Evolutionary conservation across 371 early-diverging fungal species (phyloP), one percentile per base, ranked within the genome.

Genomic region (Apophysomyces variabilis): DNA sequence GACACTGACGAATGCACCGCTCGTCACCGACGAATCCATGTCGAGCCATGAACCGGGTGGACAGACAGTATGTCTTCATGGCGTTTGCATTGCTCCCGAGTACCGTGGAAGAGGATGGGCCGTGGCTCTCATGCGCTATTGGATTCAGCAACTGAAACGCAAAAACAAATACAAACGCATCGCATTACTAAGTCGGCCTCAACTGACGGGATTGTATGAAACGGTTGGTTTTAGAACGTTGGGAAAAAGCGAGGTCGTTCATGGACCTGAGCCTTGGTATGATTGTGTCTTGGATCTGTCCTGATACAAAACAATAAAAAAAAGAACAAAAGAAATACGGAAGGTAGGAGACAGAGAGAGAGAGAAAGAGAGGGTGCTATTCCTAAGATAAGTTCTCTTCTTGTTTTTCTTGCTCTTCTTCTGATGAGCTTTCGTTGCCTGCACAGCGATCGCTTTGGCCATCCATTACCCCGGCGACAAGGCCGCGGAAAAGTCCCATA

Each of bases 1-100:
- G 4, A 90, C 91, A 4, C 73, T 86, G 21, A 70, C 84, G 0
- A 58, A 43, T 1, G 68, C 70, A 1, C 63, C 80, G 6, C 69
- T 79, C 8, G 78, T 92, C 0, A 90, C 91, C 0, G 86, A 90
- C 50, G 82, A 75, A 44, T 89, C 91, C 39, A 91, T 92, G 92
- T 68, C 72, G 13, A 39, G 44, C 0, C 89, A 91, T 69, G 87
- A 91, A 14, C 83, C 84, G 12, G 57, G 68, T 5, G 93, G 93
- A 7, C 72, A 66, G 13, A 89, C 88, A 0, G 85, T 89, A 13
- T 90, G 90, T 60, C 72, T 90, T 16, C 90, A 90, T 64, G 89
- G 90, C 37, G 91, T 91, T 8, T 90, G 90, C 61, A 85, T 87
- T 6, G 70, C 79, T 1, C 79, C 79, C 5, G 66, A 68, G 13